A percentile compares a stretch with the other conserved stretches of the same genome.
Evolutionary conservation across 2,329 filamentous ascomycete species (phyloP).

Genomic region (Xylariaceae sp.): DNA sequence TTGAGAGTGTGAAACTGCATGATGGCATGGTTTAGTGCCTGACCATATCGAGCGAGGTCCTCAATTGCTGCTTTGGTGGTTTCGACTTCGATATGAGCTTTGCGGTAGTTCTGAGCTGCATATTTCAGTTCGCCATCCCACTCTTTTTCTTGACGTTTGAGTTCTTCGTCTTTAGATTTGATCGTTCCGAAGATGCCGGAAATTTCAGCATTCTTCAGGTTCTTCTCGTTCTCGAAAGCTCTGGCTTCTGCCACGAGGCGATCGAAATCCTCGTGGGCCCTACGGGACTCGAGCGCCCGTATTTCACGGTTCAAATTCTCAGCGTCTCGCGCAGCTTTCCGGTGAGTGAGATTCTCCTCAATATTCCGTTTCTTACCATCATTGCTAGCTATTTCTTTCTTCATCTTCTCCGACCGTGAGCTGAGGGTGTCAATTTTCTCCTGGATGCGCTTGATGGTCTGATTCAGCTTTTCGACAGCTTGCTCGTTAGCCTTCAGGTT

Average conservation of each 20-base stretch:
- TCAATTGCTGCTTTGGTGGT: constrained; percentile 92
- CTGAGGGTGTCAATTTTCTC: constrained; percentile 64
- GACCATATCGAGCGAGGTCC: constrained; percentile 76
- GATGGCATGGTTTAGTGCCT: constrained; percentile 89
- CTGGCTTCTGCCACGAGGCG: constrained; percentile 68
- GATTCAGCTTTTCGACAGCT: constrained; percentile 65
- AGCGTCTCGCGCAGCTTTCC: constrained; percentile 67
- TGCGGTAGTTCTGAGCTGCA: constrained; percentile 74
- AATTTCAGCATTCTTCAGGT: constrained; percentile 67
- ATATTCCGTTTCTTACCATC: constrained; percentile 84
- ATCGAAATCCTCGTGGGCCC: constrained; percentile 78
- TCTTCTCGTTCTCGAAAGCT: constrained; percentile 62
- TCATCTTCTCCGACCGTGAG: constrained; percentile 70
- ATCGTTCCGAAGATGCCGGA: constrained; percentile 72
- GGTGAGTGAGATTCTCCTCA: constrained; percentile 80
- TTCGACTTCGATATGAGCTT: constrained; percentile 83
- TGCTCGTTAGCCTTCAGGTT: constrained; percentile 67
- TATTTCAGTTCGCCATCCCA: constrained; percentile 86
- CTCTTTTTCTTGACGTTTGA: constrained; percentile 67
- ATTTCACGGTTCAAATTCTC: constrained; percentile 68
- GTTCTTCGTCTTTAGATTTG: constrained; percentile 79
- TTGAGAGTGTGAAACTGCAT: constrained; percentile 96
- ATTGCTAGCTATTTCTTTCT: constrained; percentile 72
- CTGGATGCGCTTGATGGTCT: constrained; percentile 62
- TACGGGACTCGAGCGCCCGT: constrained; percentile 67